Conservation (phyloP, 1,284 basidiomycete species). For the Ustilago curta region DNA sequence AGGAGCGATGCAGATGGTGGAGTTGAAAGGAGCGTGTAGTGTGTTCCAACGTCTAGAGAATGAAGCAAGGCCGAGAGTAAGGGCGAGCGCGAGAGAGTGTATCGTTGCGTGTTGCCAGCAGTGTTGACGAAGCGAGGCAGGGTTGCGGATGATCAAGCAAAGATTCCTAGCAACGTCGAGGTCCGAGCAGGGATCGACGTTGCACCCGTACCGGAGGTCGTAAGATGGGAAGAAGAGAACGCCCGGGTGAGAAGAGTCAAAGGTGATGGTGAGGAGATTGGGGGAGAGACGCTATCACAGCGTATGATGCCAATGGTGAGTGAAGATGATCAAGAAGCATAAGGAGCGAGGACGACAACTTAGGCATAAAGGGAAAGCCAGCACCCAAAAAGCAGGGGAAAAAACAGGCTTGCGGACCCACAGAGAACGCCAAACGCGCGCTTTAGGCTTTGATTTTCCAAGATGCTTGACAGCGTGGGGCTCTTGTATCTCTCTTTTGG, state of each 20-base stretch:
- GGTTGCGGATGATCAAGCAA: no score
- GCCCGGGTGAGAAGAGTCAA: no score
- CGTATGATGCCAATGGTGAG: neutral
- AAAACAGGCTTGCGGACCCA: slow-evolving; percentile 17
- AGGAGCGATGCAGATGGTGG: neutral
- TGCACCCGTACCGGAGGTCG: neutral
- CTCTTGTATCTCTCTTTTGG: neutral
- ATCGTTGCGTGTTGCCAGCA: no score
- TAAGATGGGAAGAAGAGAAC: neutral
- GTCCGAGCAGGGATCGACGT: neutral
- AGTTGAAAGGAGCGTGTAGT: slow-evolving; percentile 6
- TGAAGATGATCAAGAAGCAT: slow-evolving; percentile 6
- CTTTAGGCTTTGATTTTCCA: neutral
- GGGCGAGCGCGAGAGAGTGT: no score
- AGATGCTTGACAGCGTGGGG: slow-evolving; percentile 14
- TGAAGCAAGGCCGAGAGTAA: no score
- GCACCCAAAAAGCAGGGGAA: no score
- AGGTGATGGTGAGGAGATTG: neutral
- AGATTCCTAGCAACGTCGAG: neutral
- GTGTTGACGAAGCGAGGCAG: no score
- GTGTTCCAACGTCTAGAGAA: neutral
- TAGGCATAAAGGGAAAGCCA: neutral
- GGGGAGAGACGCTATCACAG: neutral
- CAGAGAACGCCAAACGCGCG: slow-evolving; percentile 1
- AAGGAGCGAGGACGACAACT: neutral